phyloP scores from a whole-genome alignment of 2,329 filamentous ascomycete species.

The Epichloe festucae region DNA sequence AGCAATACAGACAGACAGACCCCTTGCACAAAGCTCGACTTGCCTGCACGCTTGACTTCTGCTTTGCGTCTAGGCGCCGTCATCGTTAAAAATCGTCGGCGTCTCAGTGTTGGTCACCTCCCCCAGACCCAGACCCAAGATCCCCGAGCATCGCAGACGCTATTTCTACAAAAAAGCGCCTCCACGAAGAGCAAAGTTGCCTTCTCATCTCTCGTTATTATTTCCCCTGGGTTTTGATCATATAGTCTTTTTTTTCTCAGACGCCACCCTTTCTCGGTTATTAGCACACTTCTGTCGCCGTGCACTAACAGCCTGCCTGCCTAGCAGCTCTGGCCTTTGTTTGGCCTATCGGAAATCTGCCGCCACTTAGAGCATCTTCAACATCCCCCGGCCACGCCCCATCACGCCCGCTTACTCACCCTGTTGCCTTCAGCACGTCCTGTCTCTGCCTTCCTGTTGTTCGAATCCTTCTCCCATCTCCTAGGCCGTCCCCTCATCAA shows the following conservation, averaged over 20 bases:
- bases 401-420: slow-evolving; percentile 12
- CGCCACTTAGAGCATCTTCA: slow-evolving; percentile 10
- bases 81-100: not conserved
- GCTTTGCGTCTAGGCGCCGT: not conserved
- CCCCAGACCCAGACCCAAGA: not conserved
- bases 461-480: not conserved
- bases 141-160: not conserved
- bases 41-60: not conserved
- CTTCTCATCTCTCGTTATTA: not conserved
- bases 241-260: not conserved
- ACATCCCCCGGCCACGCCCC: slow-evolving; percentile 1
- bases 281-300: not conserved
- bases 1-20: not conserved
- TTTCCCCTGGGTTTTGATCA: not conserved
- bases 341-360: slow-evolving; percentile 21
- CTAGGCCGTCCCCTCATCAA: not conserved
- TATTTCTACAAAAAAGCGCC: not conserved
- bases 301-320: slow-evolving; percentile 10
- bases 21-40: not conserved
- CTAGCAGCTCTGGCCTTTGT: slow-evolving; percentile 12
- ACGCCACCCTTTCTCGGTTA: not conserved
- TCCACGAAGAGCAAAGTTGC: not conserved
- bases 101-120: slow-evolving; percentile 8
- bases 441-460: slow-evolving; percentile 9
- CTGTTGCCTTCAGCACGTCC: slow-evolving; percentile 6